A percentile compares a stretch with the other conserved stretches of the same genome.
These are phyloP conservation scores for Sugiyamaella americana DNA, from an alignment of 805 yeast genomes.

Conservation along the genomic window DNA sequence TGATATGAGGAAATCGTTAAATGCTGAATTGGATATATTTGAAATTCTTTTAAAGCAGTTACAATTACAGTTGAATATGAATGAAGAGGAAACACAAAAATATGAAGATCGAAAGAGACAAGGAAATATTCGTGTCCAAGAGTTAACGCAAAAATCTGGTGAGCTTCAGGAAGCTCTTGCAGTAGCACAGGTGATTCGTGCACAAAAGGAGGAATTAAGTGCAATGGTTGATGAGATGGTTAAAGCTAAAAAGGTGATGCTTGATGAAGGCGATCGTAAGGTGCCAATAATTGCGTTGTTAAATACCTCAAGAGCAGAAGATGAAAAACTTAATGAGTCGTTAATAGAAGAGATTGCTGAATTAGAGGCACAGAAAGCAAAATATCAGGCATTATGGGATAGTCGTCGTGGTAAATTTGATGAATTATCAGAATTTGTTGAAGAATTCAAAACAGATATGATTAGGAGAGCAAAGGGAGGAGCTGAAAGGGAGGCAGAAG, in stretches of 20 bases:
- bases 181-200: conserved; percentile 18
- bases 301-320: conserved; percentile 22
- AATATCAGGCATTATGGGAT: conserved; percentile 20
- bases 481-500: conserved; percentile 10
- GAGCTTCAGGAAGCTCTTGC: conserved; percentile 18
- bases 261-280: conserved; percentile 5
- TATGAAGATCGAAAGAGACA: conserved; percentile 19
- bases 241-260: conserved; percentile 16
- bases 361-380: conserved; percentile 18
- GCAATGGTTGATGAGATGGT: conserved; percentile 19
- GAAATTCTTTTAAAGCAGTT: conserved; percentile 16
- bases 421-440: conserved; percentile 20
- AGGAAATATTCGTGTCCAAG: conserved; percentile 11
- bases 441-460: conserved; percentile 20
- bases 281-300: conserved; percentile 20
- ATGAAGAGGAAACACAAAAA: conserved; percentile 16
- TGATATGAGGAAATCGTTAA: conserved; percentile 3
- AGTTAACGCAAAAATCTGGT: conserved; percentile 12
- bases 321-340: conserved; percentile 12
- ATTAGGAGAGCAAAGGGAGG: conserved; percentile 12
- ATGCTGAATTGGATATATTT: conserved; percentile 16
- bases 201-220: conserved; percentile 24
- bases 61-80: conserved; percentile 22
- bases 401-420: conserved; percentile 21
- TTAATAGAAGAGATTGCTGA: conserved; percentile 24